Conservation (phyloP, 2,329 filamentous ascomycete genomes). For the Hypoxylon sp. region DNA sequence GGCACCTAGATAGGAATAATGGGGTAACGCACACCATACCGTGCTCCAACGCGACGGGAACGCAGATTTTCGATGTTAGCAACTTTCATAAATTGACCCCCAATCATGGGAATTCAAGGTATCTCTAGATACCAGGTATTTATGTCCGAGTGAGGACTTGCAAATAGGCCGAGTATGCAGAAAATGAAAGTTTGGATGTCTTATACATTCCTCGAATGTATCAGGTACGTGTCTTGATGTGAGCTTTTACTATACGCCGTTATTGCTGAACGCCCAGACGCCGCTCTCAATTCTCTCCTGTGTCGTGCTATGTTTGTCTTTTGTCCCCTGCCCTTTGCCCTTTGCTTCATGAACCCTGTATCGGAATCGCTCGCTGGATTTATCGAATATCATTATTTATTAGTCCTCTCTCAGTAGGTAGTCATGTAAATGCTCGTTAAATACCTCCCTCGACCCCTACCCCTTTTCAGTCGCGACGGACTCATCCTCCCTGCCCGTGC, state of each 20-base stretch:
- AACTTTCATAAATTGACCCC: constrained; percentile 9
- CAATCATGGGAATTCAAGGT: constrained; percentile 1
- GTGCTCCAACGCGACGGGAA: constrained; percentile 8
- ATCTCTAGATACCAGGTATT: constrained; percentile 1
- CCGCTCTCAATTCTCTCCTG: constrained; percentile 8
- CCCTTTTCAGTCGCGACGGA: not conserved
- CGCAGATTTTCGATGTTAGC: not conserved
- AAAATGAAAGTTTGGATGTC: constrained; percentile 2
- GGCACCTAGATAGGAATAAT: constrained; percentile 14
- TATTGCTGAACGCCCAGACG: constrained; percentile 13
- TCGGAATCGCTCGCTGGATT: not conserved
- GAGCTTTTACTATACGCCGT: not conserved
- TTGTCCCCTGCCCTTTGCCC: not conserved
- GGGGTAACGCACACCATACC: constrained; percentile 10
- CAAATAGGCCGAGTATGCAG: not conserved
- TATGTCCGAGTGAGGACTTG: not conserved
- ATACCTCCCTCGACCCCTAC: not conserved
- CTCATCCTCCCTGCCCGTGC: constrained; percentile 7
- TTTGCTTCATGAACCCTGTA: constrained; percentile 1
- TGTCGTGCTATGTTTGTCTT: constrained; percentile 16
- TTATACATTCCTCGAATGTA: constrained; percentile 3
- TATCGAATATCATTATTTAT: constrained; percentile 17
- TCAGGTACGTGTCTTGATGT: not conserved
- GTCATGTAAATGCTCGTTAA: not conserved
- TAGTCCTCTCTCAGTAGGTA: not conserved